Base-by-base conservation (phyloP, 352 stramenopile genomes). In the Pythium phragmitis region DNA sequence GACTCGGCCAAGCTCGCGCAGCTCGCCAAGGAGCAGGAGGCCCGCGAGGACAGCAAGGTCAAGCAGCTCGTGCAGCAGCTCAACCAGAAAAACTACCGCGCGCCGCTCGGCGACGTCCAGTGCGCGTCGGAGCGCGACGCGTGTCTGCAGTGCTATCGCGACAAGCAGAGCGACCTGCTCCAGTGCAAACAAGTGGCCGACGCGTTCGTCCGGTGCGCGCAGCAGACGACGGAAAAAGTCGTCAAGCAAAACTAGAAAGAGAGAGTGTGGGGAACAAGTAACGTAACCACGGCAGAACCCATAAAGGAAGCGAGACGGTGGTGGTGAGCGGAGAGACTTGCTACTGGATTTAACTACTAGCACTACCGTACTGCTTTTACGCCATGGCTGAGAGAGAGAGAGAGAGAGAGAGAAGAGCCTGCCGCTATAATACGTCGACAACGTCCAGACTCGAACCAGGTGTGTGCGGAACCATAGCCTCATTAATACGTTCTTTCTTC, bases 181-280 rank as follows among this genome's bases (percentile, higher is more conserved):
- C 74, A 86, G 67, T 95, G 86, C 77, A 90, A 91, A 77, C 79
- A 95, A 72, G 80, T 95, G 61, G 83, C 86, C 48, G 86, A 95
- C 58, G 86, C 86, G 58, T 95, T 95, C 53, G 73, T 91, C 50
- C 84, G 76, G 37, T 95, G 86, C 69, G 81, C 84, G 42, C 81
- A 90, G 62, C 72, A 88, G 73, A 87, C 85, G 48, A 93, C 86
- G n/a, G 85, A 89, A 74, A 79, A 85, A 74, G 87, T 87, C 43
- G 79, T 89, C 52, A 85, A 86, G 74, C 74, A 90, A 57, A 85
- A 84, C 63, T 77, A 67, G 46, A 33, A 23, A 54, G 12, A 23
- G 21, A n/a, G 7, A 37, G 9, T 37, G 33, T 11, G 9, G 5
- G 34, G 34, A 39, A 6, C 34, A 39, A 9, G 34, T 39, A 26